These are phyloP conservation scores for Carex scoparia DNA, from an alignment of 176 grass and related monocot genomes.

Conservation along the genomic window DNA sequence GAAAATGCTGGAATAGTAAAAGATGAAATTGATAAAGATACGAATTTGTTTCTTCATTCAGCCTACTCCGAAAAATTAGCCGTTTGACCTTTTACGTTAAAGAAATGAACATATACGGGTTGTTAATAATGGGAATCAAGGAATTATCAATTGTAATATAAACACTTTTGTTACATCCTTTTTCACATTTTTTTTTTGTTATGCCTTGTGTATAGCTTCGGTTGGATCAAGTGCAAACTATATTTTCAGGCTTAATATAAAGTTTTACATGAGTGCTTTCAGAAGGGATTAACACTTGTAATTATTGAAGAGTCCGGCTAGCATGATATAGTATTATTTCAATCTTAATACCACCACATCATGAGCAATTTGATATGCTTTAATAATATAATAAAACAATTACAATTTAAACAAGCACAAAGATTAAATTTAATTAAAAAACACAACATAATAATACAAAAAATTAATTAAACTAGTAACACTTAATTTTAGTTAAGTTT, in stretches of 20 bases:
- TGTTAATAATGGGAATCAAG: constrained; percentile 26
- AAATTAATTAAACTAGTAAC: no score
- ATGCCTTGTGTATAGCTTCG: neutral
- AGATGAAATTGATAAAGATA: constrained; percentile 10
- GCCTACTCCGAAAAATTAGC: constrained; percentile 7
- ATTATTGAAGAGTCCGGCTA: no score
- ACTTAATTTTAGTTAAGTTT: no score
- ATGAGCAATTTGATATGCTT: no score
- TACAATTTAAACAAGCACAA: no score
- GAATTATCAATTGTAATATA: constrained; percentile 29
- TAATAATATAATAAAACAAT: no score
- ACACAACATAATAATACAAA: no score
- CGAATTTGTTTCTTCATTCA: neutral
- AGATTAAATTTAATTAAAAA: no score
- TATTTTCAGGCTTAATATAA: neutral
- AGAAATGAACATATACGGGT: constrained; percentile 11
- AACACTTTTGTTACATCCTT: neutral
- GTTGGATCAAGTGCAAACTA: neutral
- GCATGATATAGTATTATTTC: no score
- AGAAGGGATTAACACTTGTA: no score
- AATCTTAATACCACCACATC: no score
- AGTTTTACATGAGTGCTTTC: neutral
- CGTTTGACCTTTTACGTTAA: constrained; percentile 13
- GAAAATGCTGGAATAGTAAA: constrained; percentile 5
- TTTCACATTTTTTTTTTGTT: neutral